Evolutionary conservation across 768 basidiomycete genomes (phyloP).

Genomic region (Naganishia kalamii): DNA sequence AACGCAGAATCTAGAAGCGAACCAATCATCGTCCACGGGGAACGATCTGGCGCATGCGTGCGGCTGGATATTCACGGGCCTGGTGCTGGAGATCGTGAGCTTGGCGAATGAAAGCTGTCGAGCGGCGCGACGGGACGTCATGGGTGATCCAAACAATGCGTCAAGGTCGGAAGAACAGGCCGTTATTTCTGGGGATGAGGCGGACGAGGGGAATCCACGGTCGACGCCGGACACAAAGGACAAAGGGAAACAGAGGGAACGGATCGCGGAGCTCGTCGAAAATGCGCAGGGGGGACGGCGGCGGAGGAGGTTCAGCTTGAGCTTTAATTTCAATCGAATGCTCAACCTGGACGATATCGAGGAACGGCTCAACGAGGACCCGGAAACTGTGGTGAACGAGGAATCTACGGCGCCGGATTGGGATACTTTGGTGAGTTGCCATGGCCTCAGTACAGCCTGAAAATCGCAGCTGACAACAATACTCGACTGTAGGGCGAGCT

Average conservation of each 20-base stretch:
- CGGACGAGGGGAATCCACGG: background rate
- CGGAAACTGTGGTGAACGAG: background rate
- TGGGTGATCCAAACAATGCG: background rate
- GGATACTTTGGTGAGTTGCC: conserved; percentile 7
- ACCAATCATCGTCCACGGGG: background rate
- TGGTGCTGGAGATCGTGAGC: conserved; percentile 11
- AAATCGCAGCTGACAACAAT: background rate
- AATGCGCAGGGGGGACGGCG: background rate
- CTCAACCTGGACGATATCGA: conserved; percentile 9
- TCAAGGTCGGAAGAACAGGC: background rate
- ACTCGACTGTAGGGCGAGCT: background rate
- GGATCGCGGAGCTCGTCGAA: background rate
- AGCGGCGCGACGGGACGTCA: background rate
- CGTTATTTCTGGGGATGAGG: background rate
- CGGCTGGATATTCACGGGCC: conserved; percentile 10
- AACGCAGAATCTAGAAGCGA: no score
- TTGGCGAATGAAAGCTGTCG: background rate
- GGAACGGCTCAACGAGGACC: conserved; percentile 7
- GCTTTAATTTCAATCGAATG: conserved; percentile 4
- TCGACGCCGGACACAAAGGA: background rate
- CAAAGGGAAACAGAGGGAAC: conserved; percentile 11
- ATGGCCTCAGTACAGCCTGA: no score
- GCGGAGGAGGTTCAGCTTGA: conserved; percentile 5
- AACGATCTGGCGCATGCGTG: conserved; percentile 6
- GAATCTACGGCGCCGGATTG: background rate